These are phyloP conservation scores for Phytopythium oedochilum DNA, from an alignment of 352 stramenopile genomes.

Conservation along the genomic window DNA sequence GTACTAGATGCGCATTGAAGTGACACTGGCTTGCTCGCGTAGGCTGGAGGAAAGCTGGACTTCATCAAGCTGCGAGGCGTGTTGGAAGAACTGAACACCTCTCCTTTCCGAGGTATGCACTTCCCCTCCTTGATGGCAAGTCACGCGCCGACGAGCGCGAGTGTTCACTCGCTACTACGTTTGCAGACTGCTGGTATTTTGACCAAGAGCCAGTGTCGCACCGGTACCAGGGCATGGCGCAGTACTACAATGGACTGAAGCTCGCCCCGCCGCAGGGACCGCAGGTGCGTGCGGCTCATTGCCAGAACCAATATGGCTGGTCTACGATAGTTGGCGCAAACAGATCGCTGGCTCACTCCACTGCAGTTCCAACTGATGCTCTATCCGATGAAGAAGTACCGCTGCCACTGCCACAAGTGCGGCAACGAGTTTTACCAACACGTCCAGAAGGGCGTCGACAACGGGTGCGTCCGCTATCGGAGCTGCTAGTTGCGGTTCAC, in stretches of 20 bases:
- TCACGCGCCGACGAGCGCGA: neutral
- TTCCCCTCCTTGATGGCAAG: neutral
- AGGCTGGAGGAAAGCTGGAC: slow-evolving; percentile 56
- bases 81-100: slow-evolving; percentile 40
- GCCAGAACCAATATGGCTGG: neutral
- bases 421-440: slow-evolving; percentile 65
- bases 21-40: neutral
- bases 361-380: slow-evolving; percentile 81
- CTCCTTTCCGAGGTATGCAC: slow-evolving; percentile 45
- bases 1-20: neutral
- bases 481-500: too few relatives aligned
- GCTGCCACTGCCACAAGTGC: slow-evolving; percentile 60
- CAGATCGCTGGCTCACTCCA: too few relatives aligned
- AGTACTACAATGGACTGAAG: slow-evolving; percentile 62
- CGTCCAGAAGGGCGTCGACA: slow-evolving; percentile 86
- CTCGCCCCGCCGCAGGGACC: slow-evolving; percentile 65
- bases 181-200: slow-evolving; percentile 86
- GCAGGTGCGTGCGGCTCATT: too few relatives aligned
- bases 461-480: slow-evolving; percentile 44
- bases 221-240: slow-evolving; percentile 28
- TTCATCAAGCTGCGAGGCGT: slow-evolving; percentile 62
- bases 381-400: slow-evolving; percentile 84
- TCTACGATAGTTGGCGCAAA: too few relatives aligned
- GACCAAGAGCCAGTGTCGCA: slow-evolving; percentile 60
- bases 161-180: neutral